Conservation (phyloP, 257 asterid species). For the Solanum chilense region DNA sequence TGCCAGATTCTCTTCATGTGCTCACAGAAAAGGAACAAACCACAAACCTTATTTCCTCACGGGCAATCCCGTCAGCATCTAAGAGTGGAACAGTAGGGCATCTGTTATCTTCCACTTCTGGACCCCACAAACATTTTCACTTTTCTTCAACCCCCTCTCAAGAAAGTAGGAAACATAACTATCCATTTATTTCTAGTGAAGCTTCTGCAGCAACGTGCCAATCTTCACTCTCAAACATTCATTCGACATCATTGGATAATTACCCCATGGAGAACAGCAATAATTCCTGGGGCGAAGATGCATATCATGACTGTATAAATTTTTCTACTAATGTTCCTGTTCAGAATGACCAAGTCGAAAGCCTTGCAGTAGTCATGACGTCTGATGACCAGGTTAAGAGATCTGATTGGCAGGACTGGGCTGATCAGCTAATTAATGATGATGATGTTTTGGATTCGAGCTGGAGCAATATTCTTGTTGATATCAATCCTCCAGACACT, state of each 20-base stretch:
- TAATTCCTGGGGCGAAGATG: constrained; percentile 29
- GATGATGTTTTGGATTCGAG: constrained; percentile 47
- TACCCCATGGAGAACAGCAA: constrained; percentile 9
- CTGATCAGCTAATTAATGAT: constrained; percentile 43
- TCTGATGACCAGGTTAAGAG: constrained; percentile 29
- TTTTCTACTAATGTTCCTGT: constrained; percentile 15
- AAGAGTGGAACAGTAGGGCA: constrained; percentile 22
- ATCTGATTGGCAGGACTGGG: constrained; percentile 71
- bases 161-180: constrained; percentile 8
- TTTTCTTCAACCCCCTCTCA: constrained; percentile 25
- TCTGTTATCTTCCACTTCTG: constrained; percentile 36
- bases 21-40: constrained; percentile 29
- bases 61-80: constrained; percentile 18
- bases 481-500: constrained; percentile 47
- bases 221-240: constrained; percentile 14
- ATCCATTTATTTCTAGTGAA: constrained; percentile 28
- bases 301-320: constrained; percentile 26
- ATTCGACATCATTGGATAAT: constrained; percentile 17
- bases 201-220: constrained; percentile 12
- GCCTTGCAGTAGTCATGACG: constrained; percentile 13
- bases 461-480: constrained; percentile 55
- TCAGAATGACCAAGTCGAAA: constrained; percentile 33
- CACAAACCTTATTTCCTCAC: constrained; percentile 14
- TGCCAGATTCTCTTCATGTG: constrained; percentile 44
- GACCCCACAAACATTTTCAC: constrained; percentile 10